These are phyloP conservation scores for Marsdenia floribunda DNA, from an alignment of 257 asterid species.

Conservation along the genomic window DNA sequence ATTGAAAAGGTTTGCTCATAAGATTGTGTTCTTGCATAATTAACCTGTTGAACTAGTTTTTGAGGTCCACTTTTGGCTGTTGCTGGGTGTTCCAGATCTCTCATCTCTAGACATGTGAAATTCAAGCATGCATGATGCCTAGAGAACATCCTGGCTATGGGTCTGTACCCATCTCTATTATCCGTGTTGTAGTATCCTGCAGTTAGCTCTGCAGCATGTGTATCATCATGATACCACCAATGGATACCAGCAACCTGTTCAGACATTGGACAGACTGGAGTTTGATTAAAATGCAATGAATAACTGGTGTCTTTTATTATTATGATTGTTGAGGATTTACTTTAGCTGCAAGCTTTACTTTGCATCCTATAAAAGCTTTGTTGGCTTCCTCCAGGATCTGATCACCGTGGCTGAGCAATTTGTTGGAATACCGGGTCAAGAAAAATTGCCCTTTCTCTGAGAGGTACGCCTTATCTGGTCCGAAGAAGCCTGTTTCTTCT, in stretches of 20 bases:
- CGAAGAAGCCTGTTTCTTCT: conserved; percentile 30
- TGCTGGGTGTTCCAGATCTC: conserved; percentile 52
- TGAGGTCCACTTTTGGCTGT: conserved; percentile 63
- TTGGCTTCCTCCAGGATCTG: conserved; percentile 43
- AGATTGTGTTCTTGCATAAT: not conserved
- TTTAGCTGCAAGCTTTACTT: conserved; percentile 34
- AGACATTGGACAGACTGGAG: not conserved
- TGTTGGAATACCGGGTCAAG: conserved; percentile 40
- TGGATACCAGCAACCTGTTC: conserved; percentile 24
- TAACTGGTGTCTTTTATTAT: not conserved
- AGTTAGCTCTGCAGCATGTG: conserved; percentile 27
- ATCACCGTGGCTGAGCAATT: conserved; percentile 34
- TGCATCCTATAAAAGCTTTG: conserved; percentile 34
- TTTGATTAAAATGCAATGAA: not conserved
- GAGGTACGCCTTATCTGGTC: conserved; percentile 27
- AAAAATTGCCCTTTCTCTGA: conserved; percentile 33
- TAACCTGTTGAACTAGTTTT: conserved; percentile 70
- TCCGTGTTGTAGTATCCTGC: conserved; percentile 59
- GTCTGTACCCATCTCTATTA: conserved; percentile 67
- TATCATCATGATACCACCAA: conserved; percentile 23
- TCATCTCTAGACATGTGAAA: conserved; percentile 83
- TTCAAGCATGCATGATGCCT: conserved; percentile 59
- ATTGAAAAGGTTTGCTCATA: not conserved
- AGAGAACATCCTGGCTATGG: conserved; percentile 61
- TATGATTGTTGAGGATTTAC: conserved; percentile 16